These are phyloP conservation scores for Pontederia crassipes DNA, from an alignment of 176 grass and related monocot genomes.

Conservation along the genomic window DNA sequence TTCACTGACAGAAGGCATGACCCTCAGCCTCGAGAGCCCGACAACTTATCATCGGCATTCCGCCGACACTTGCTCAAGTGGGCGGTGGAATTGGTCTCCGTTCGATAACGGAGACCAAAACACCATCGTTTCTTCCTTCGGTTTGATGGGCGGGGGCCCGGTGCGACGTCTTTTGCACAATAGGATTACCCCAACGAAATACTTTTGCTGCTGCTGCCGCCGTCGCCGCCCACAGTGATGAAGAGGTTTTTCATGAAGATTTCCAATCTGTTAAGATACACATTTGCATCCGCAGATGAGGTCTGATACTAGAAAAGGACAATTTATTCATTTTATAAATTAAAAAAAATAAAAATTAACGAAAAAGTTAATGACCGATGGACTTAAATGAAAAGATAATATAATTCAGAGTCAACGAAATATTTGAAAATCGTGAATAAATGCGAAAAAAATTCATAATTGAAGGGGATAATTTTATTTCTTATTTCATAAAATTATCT, in stretches of 20 bases:
- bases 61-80: neutral
- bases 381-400: too few relatives aligned
- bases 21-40: slow-evolving; percentile 1
- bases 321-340: too few relatives aligned
- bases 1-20: neutral
- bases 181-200: neutral
- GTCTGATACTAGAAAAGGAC: too few relatives aligned
- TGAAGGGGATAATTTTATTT: too few relatives aligned
- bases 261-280: neutral
- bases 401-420: too few relatives aligned
- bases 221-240: neutral
- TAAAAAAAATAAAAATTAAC: too few relatives aligned
- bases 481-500: too few relatives aligned
- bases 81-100: neutral
- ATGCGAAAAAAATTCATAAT: too few relatives aligned
- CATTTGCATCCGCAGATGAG: neutral
- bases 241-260: neutral
- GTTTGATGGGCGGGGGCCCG: too few relatives aligned
- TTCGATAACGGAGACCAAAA: neutral
- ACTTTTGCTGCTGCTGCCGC: neutral
- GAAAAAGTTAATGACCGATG: too few relatives aligned
- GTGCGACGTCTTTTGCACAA: neutral
- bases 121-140: neutral
- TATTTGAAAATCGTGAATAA: too few relatives aligned
- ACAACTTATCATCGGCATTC: neutral